Evolutionary conservation across 805 yeast genomes (phyloP).

Genomic region (Saturnispora sanitii): DNA sequence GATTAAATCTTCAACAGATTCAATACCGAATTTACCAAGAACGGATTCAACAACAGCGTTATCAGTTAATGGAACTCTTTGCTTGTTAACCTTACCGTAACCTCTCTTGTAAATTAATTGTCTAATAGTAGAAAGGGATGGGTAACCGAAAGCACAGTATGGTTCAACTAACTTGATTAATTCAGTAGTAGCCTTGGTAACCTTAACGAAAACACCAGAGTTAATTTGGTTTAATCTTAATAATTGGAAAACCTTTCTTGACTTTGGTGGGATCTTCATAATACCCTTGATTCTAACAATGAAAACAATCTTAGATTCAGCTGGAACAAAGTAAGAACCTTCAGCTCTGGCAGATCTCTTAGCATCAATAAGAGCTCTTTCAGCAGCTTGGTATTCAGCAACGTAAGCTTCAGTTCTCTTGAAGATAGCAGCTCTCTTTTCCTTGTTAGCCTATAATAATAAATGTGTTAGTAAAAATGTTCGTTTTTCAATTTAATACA

Average conservation of each 20-base stretch:
- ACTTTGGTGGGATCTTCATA: conserved; percentile 97
- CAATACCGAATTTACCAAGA: conserved; percentile 88
- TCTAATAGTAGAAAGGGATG: conserved; percentile 84
- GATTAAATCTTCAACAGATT: conserved; percentile 85
- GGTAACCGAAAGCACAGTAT: conserved; percentile 96
- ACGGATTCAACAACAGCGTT: conserved; percentile 80
- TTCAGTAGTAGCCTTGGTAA: conserved; percentile 92
- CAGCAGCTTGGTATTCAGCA: conserved; percentile 88
- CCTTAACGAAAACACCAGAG: conserved; percentile 90
- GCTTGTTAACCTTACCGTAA: conserved; percentile 93
- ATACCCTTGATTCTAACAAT: conserved; percentile 99
- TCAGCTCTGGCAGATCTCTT: conserved; percentile 90
- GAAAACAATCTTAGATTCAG: conserved; percentile 89
- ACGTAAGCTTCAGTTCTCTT: conserved; percentile 96
- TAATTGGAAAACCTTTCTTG: conserved; percentile 96
- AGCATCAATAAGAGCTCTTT: conserved; percentile 77
- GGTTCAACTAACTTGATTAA: conserved; percentile 91
- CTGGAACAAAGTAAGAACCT: conserved; percentile 91
- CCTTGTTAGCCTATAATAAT: conserved; percentile 32
- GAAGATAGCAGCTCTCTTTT: conserved; percentile 42
- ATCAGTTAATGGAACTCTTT: conserved; percentile 84
- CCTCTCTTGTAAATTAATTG: conserved; percentile 96
- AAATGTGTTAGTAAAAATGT: conserved; percentile 25
- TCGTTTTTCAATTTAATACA: not conserved
- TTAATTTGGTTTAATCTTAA: conserved; percentile 89